Percentiles rank a stretch among this genome's conserved stretches.
These are phyloP conservation scores for Gardenia jasminoides DNA, from an alignment of 257 asterid genomes.

Conservation along the genomic window DNA sequence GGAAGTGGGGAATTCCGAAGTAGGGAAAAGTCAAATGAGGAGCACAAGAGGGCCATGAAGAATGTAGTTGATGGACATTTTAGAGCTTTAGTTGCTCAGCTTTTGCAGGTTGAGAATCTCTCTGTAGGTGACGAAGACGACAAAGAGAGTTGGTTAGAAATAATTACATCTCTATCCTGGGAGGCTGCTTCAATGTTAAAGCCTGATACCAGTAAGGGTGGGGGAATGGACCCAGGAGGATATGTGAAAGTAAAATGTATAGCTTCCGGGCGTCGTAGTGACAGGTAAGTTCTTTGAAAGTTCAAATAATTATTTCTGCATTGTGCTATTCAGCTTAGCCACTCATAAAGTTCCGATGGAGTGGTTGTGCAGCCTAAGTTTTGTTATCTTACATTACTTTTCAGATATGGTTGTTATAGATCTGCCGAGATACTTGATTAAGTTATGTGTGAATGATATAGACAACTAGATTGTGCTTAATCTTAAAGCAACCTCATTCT, in stretches of 20 bases:
- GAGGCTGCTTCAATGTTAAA: slow-evolving; percentile 89
- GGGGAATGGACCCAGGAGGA: slow-evolving; percentile 97
- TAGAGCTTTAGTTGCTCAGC: slow-evolving; percentile 92
- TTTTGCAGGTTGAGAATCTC: slow-evolving; percentile 90
- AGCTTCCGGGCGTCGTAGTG: slow-evolving; percentile 83
- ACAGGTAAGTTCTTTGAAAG: slow-evolving; percentile 53
- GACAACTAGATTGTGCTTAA: background rate
- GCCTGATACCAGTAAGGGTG: slow-evolving; percentile 92
- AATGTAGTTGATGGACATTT: slow-evolving; percentile 89
- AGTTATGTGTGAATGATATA: background rate
- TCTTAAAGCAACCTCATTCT: background rate
- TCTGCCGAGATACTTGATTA: background rate
- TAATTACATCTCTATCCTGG: slow-evolving; percentile 85
- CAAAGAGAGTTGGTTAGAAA: slow-evolving; percentile 88
- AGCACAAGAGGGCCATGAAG: slow-evolving; percentile 73
- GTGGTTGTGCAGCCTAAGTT: slow-evolving; percentile 1
- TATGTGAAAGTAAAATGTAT: slow-evolving; percentile 92
- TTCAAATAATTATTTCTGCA: slow-evolving; percentile 1
- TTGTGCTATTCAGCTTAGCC: background rate
- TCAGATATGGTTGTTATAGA: background rate
- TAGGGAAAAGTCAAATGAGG: slow-evolving; percentile 88
- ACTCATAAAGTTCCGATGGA: background rate
- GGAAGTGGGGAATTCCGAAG: slow-evolving; percentile 77
- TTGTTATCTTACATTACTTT: background rate
- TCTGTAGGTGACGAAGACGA: slow-evolving; percentile 65